phyloP scores from a whole-genome alignment of 352 stramenopile species.

The Phytophthora tubulina region DNA sequence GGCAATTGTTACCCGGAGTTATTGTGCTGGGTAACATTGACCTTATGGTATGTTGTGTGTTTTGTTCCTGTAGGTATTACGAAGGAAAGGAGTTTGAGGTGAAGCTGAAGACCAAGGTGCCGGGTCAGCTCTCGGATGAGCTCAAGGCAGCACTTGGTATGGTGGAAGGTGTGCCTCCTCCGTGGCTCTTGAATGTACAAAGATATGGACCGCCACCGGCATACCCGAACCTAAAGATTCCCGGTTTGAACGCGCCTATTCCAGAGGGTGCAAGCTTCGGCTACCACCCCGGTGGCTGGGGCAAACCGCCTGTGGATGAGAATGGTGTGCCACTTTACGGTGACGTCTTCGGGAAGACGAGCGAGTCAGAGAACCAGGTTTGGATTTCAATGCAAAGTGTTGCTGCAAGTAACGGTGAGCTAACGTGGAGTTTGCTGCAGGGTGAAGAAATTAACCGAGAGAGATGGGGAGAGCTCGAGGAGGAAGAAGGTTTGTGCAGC shows the following conservation, averaged over 20 bases:
- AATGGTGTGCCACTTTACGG: constrained; percentile 97
- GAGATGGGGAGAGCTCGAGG: constrained; percentile 78
- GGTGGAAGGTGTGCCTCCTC: constrained; percentile 92
- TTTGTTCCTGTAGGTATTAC: constrained; percentile 88
- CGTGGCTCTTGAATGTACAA: constrained; percentile 99
- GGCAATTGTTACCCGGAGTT: not conserved
- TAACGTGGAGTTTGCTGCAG: constrained; percentile 33
- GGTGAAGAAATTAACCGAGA: constrained; percentile 64
- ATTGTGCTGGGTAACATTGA: constrained; percentile 1
- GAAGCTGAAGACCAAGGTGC: constrained; percentile 91
- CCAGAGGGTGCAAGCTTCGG: constrained; percentile 95
- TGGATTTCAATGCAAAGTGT: not conserved
- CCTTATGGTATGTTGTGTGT: constrained; percentile 1
- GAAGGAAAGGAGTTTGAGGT: constrained; percentile 98
- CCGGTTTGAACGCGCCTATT: constrained; percentile 97
- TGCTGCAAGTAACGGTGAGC: not conserved
- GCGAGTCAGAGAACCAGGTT: constrained; percentile 44
- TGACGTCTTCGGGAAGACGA: constrained; percentile 93
- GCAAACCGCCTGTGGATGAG: constrained; percentile 97
- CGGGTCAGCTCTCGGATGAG: constrained; percentile 90
- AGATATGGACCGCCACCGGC: constrained; percentile 97
- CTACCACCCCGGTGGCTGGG: constrained; percentile 97
- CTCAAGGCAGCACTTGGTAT: constrained; percentile 95
- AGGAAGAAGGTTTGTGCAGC: constrained; percentile 57
- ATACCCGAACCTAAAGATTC: constrained; percentile 97